Conservation (phyloP, 2,329 filamentous ascomycete genomes). For the Fusarium dimerum region DNA sequence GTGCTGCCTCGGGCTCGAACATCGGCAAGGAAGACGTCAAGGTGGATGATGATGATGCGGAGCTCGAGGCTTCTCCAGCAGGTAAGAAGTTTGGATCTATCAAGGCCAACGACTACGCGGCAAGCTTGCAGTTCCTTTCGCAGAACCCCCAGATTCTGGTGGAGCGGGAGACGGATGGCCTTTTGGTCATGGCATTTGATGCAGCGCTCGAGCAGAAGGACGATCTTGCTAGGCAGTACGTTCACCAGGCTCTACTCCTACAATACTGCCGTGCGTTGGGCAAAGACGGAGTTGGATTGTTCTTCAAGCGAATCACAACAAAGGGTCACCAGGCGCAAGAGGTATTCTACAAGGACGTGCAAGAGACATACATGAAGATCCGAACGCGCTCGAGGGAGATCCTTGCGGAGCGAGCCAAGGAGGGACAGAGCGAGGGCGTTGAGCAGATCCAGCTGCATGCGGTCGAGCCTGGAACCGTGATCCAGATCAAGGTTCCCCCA, state of each 20-base stretch:
- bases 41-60: constrained; percentile 65
- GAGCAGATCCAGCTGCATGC: constrained; percentile 98
- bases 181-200: constrained; percentile 91
- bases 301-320: constrained; percentile 95
- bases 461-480: constrained; percentile 88
- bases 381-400: constrained; percentile 75
- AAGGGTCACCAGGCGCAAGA: constrained; percentile 86
- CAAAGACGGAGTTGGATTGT: constrained; percentile 82
- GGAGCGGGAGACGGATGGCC: constrained; percentile 86
- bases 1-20: constrained; percentile 13
- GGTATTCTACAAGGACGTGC: constrained; percentile 90
- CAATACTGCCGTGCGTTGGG: constrained; percentile 94
- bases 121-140: constrained; percentile 76
- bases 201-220: constrained; percentile 75
- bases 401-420: constrained; percentile 52
- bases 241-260: constrained; percentile 88
- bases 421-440: constrained; percentile 64
- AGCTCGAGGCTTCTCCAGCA: constrained; percentile 73
- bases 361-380: constrained; percentile 83
- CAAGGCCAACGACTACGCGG: constrained; percentile 70
- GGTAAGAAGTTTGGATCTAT: constrained; percentile 84
- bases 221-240: constrained; percentile 79
- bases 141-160: constrained; percentile 75
- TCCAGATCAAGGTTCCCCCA: constrained; percentile 82
- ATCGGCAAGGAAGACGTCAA: constrained; percentile 17